Conservation (phyloP, 164 flowering plant genomes). For the Nelumbo lutea region DNA sequence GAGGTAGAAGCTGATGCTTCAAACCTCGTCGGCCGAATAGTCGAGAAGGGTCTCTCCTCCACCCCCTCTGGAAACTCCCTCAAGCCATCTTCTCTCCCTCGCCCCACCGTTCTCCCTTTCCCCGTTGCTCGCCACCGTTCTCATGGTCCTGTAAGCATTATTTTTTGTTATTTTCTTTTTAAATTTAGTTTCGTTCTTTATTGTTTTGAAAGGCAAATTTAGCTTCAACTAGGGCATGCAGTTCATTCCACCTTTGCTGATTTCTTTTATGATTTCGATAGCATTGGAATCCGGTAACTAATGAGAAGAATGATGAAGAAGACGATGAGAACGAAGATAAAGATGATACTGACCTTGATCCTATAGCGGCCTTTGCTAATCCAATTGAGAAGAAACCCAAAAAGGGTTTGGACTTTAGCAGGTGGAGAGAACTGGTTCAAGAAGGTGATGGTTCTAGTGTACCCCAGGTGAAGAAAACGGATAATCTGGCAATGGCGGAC, state of each 20-base stretch:
- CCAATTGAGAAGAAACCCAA: constrained; percentile 63
- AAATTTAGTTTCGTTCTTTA: neutral
- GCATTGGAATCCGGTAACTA: constrained; percentile 64
- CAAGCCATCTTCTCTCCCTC: constrained; percentile 40
- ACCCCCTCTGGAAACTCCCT: constrained; percentile 1
- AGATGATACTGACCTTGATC: constrained; percentile 18
- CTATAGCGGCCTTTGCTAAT: constrained; percentile 47
- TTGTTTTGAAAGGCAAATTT: neutral
- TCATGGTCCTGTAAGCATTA: constrained; percentile 72
- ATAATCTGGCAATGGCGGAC: neutral
- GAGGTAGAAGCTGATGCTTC: constrained; percentile 23
- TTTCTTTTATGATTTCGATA: constrained; percentile 24
- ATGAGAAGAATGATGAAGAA: constrained; percentile 17
- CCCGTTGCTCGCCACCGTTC: constrained; percentile 98
- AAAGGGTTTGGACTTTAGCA: constrained; percentile 51
- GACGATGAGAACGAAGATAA: constrained; percentile 33
- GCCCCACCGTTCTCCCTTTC: constrained; percentile 73
- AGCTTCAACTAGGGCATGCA: neutral
- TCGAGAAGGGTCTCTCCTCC: constrained; percentile 67
- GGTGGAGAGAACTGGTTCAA: constrained; percentile 51
- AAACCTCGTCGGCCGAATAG: constrained; percentile 50
- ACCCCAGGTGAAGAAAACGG: constrained; percentile 10
- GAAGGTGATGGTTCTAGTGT: constrained; percentile 22
- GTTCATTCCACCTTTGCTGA: neutral
- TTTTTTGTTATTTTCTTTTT: neutral